Base-by-base conservation (phyloP, 139 green algal species). In the Chlamydomonas schloesseri region DNA sequence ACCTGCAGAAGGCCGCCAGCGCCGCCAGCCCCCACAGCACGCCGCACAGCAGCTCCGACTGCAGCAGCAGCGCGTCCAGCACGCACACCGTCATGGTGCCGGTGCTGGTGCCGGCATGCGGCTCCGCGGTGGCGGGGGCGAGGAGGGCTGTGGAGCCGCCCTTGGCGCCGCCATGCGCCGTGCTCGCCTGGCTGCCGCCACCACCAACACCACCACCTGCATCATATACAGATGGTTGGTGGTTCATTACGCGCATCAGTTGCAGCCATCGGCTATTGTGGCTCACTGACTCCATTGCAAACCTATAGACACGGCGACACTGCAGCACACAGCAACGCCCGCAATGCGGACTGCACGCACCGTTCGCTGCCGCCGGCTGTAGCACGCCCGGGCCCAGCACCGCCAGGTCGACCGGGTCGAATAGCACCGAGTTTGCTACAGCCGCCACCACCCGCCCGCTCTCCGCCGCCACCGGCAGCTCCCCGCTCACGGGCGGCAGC, bases 31-130 rank as follows among this genome's bases (percentile, higher is more conserved):
- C 17, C 20, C 37, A 15, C 67, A 86, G 6, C 42, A 70, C 26
- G 14, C 34, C 68, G 18, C n/a, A 37, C 33, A 86, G 67, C 46
- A 70, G 67, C 68, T 77, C 50, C n/a, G 67, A 33, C 80, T 86
- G 80, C 68, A 86, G 18, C 53, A 86, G 23, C 65, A 86, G 50
- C 69, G 65, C 80, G 23, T 77, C 67, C 68, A 86, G 26, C 21
- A 86, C 80, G n/a, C 79, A 55, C 64, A 57, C 68, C 26, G n/a
- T 14, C 37, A 10, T 26, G 71, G 17, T 53, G 47, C n/a, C n/a
- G n/a, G n/a, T n/a, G n/a, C n/a, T n/a, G n/a, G n/a, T n/a, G n/a
- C n/a, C n/a, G n/a, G n/a, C n/a, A n/a, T n/a, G n/a, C n/a, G n/a
- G n/a, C n/a, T n/a, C n/a, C n/a, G n/a, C n/a, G n/a, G n/a, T n/a